Evolutionary conservation across 2,329 filamentous ascomycete species (phyloP).

Genomic region (Fusarium sp.): DNA sequence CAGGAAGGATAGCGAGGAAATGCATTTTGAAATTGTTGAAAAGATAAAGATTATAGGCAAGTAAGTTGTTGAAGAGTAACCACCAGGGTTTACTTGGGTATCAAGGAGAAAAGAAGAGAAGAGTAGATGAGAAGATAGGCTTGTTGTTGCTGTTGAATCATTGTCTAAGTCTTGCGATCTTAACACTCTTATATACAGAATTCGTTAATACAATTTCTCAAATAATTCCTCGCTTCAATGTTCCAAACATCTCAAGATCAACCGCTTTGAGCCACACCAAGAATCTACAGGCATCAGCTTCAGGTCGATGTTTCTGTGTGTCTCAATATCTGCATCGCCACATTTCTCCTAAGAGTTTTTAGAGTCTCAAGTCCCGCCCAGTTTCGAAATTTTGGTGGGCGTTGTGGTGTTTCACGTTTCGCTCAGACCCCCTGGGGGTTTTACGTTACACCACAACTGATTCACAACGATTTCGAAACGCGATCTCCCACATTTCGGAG

Average conservation of each 20-base stretch:
- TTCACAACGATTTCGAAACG: constrained; percentile 9
- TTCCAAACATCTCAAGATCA: constrained; percentile 1
- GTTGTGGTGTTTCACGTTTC: constrained; percentile 30
- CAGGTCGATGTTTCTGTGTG: constrained; percentile 23
- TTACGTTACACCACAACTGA: background rate
- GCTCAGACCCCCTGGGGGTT: constrained; percentile 21
- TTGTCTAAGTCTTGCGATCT: background rate
- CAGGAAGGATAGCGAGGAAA: constrained; percentile 47
- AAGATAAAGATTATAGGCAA: background rate
- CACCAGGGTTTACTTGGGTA: constrained; percentile 10
- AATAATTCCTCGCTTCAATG: background rate
- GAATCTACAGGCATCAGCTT: constrained; percentile 7
- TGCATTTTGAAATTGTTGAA: constrained; percentile 47
- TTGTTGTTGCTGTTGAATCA: background rate
- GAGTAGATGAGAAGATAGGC: background rate
- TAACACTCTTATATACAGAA: constrained; percentile 10
- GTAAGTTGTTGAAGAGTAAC: constrained; percentile 3
- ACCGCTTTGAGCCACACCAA: background rate
- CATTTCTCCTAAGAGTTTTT: background rate
- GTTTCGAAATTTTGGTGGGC: constrained; percentile 11
- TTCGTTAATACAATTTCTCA: background rate
- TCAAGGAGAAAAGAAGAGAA: background rate
- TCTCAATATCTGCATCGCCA: background rate
- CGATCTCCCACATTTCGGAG: background rate
- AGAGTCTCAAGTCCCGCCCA: background rate